Conservation (phyloP, 352 stramenopile species). For the Phytophthora pini region DNA sequence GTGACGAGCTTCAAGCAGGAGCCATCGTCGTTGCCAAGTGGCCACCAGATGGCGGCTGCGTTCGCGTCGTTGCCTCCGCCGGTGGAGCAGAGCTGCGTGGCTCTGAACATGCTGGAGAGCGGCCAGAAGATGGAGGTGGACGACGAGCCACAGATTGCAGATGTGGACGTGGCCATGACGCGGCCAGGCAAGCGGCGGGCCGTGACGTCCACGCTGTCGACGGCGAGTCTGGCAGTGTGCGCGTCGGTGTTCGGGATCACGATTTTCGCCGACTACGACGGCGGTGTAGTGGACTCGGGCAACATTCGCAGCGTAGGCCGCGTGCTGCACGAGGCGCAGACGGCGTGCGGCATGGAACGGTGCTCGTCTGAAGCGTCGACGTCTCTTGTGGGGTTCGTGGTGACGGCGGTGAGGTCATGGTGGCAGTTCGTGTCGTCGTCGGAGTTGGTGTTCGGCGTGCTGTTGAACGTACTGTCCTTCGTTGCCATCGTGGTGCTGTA, state of each 20-base stretch:
- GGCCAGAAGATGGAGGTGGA: conserved; percentile 35
- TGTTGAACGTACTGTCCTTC: conserved; percentile 79
- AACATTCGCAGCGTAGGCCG: conserved; percentile 64
- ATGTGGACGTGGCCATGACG: conserved; percentile 21
- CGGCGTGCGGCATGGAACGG: conserved; percentile 37
- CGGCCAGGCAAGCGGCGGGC: conserved; percentile 48
- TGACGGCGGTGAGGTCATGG: conserved; percentile 43
- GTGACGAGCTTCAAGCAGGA: conserved; percentile 61
- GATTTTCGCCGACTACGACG: conserved; percentile 66
- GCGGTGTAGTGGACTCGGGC: conserved; percentile 33
- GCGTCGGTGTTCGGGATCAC: conserved; percentile 84
- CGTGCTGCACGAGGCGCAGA: conserved; percentile 68
- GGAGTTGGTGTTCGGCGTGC: conserved; percentile 66
- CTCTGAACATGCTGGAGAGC: conserved; percentile 37
- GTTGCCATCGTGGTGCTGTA: conserved; percentile 70
- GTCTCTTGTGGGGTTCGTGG: conserved; percentile 42
- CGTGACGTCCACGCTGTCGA: conserved; percentile 52
- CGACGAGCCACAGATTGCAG: conserved; percentile 19
- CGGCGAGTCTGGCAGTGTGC: conserved; percentile 69
- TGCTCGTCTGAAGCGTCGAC: conserved; percentile 29
- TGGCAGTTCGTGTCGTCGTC: conserved; percentile 66
- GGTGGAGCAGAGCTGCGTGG: conserved; percentile 26
- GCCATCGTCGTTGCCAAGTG: conserved; percentile 9
- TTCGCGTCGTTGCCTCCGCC: conserved; percentile 41
- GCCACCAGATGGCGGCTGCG: conserved; percentile 23